A percentile compares a stretch with the other conserved stretches of the same genome.
Evolutionary conservation across 768 basidiomycete species (phyloP).

Genomic region (Lentinus brumalis): DNA sequence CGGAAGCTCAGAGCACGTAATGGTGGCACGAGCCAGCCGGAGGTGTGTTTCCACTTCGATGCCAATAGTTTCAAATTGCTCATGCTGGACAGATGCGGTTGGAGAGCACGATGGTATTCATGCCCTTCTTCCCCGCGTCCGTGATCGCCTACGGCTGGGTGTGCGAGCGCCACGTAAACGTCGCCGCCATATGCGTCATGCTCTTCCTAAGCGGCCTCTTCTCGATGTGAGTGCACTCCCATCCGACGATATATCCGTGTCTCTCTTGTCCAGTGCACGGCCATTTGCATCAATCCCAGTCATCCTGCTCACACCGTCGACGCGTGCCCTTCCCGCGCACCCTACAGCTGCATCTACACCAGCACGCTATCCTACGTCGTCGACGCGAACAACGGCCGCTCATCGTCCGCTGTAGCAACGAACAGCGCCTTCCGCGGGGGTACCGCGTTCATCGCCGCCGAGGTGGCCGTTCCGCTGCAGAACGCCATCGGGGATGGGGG

Average conservation of each 20-base stretch:
- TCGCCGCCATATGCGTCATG: constrained; percentile 69
- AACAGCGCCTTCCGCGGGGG: constrained; percentile 79
- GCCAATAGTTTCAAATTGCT: not conserved
- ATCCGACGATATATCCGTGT: not conserved
- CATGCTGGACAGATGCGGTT: constrained; percentile 62
- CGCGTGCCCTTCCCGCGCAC: no score
- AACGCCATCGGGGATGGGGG: constrained; percentile 78
- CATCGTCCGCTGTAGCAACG: constrained; percentile 70
- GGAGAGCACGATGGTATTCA: constrained; percentile 57
- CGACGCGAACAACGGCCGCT: constrained; percentile 82
- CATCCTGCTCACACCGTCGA: no score
- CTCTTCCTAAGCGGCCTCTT: constrained; percentile 77
- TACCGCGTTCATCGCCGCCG: constrained; percentile 68
- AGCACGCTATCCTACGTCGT: constrained; percentile 83
- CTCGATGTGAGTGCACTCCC: constrained; percentile 54
- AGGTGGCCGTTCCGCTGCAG: constrained; percentile 76
- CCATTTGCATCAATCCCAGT: no score
- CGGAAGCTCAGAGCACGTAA: constrained; percentile 43
- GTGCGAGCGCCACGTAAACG: constrained; percentile 57
- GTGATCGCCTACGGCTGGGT: constrained; percentile 79
- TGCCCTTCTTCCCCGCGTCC: constrained; percentile 60
- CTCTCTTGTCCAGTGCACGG: not conserved
- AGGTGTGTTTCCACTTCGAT: constrained; percentile 44
- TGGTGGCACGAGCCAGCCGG: constrained; percentile 56
- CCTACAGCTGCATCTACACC: constrained; percentile 56